phyloP scores from a whole-genome alignment of 2,329 filamentous ascomycete genomes.

The Phaeosphaeriaceae sp. region DNA sequence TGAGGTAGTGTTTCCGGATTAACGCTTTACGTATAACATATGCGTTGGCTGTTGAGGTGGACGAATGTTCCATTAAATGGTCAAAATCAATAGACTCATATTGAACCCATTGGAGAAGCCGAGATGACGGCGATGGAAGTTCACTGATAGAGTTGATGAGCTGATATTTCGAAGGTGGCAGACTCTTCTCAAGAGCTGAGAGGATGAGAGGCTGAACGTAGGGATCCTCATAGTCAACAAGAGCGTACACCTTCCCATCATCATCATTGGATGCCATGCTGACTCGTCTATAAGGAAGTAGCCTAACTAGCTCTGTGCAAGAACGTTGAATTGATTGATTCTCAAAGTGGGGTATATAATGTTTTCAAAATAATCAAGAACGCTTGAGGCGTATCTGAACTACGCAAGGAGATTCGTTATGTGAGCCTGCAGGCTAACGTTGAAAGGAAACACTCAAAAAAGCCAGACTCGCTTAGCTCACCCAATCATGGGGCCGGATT shows the following conservation, averaged over 20 bases:
- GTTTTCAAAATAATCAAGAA: no score
- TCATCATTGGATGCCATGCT: conserved; percentile 15
- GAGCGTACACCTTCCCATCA: conserved; percentile 64
- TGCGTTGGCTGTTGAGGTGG: conserved; percentile 76
- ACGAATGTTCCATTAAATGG: conserved; percentile 67
- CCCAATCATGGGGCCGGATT: conserved; percentile 34
- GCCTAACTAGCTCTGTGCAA: neutral
- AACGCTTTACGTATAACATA: conserved; percentile 96
- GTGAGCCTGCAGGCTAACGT: conserved; percentile 1
- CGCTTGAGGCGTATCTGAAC: neutral
- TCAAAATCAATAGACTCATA: conserved; percentile 92
- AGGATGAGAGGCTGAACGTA: conserved; percentile 90
- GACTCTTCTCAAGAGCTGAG: conserved; percentile 68
- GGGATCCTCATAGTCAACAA: conserved; percentile 82
- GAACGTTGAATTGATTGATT: no score
- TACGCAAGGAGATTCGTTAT: conserved; percentile 29
- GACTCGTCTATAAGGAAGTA: neutral
- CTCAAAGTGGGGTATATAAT: no score
- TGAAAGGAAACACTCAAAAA: conserved; percentile 12
- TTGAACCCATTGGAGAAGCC: conserved; percentile 77
- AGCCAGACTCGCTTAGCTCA: conserved; percentile 40
- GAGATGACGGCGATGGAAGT: conserved; percentile 54
- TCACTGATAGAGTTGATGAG: conserved; percentile 60
- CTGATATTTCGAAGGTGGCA: conserved; percentile 63
- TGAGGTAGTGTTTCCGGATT: conserved; percentile 94